A percentile compares a stretch with the other conserved stretches of the same genome.
These are phyloP conservation scores for Rheum nobile DNA, from an alignment of 148 eudicot genomes.

Conservation along the genomic window DNA sequence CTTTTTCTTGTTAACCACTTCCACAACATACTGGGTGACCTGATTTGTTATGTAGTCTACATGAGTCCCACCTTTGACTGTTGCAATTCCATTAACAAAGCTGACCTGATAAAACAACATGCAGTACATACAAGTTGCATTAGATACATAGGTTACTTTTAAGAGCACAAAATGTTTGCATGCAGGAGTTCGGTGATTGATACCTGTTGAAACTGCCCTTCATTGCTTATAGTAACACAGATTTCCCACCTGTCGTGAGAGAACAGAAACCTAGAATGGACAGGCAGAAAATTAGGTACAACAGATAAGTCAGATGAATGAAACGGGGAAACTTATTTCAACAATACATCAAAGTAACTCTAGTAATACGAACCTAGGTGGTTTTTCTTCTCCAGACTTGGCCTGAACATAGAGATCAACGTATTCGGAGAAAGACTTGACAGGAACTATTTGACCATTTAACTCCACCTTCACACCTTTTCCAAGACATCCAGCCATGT, in stretches of 20 bases:
- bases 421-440: conserved; percentile 61
- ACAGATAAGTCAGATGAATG: neutral
- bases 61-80: conserved; percentile 93
- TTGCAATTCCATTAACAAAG: conserved; percentile 83
- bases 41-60: conserved; percentile 77
- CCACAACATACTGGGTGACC: conserved; percentile 43
- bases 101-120: conserved; percentile 49
- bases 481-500: conserved; percentile 86
- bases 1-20: conserved; percentile 27
- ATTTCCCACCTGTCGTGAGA: conserved; percentile 59
- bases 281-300: neutral
- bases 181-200: neutral
- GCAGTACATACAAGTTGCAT: neutral
- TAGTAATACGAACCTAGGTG: conserved; percentile 31
- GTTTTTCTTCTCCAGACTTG: conserved; percentile 19
- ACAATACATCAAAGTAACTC: neutral
- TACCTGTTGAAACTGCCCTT: conserved; percentile 84
- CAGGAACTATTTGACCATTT: conserved; percentile 49
- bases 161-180: neutral
- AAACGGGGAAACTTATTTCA: neutral
- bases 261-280: neutral
- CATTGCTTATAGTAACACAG: conserved; percentile 62
- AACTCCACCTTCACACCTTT: conserved; percentile 62
- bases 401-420: conserved; percentile 49
- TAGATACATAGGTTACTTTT: neutral